Base-by-base conservation (phyloP, 2,329 filamentous ascomycete genomes). In the Cyphellophora attinorum region DNA sequence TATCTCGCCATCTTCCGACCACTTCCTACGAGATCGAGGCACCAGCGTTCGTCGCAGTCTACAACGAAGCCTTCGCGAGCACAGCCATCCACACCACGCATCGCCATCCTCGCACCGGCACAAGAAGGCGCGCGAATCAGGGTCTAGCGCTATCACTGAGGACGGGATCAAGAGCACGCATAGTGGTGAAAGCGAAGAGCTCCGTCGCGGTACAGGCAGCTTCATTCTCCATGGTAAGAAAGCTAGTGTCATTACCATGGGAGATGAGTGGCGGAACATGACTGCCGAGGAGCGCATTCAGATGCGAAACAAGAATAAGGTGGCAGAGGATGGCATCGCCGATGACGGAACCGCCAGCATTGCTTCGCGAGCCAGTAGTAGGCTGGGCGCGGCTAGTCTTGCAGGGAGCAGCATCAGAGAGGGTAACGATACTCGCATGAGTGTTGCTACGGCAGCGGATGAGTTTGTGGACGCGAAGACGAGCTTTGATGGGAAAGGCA, bases 221-320 rank as follows among this genome's bases (percentile, higher is more conserved):
- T 98, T 98, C 57, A 93, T 91, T 3, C 79, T 98, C 3, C 91
- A 98, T 52, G 89, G 91, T 41, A 98, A 96, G 65, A 96, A 98
- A 59, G 91, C 91, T 3, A 94, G 86, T 1, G 84, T 98, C 37
- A 85, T 98, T 47, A 93, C 85, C n/a, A 93, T 98, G 54, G 86
- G 88, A 6, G 78, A 79, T n/a, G 89, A 94, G 49, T 79, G 94
- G 64, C 80, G 89, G 51, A 80, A 73, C 39, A 75, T 88, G 59
- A 72, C 79, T 1, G 70, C 76, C 0, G 83, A 89, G 41, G 81
- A 88, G 51, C 76, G 79, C 23, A 61, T 85, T 27, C 74, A 77
- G 38, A 64, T 79, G 31, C 71, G 78, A 19, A 27, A 17, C 25
- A 14, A 29, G 3, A 19, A 25, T 5, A 18, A 33, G 15, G 31